Evolutionary conservation across 306 rosid genomes (phyloP), one percentile per base, ranked within the genome.

Genomic region (Sophora flavescens): DNA sequence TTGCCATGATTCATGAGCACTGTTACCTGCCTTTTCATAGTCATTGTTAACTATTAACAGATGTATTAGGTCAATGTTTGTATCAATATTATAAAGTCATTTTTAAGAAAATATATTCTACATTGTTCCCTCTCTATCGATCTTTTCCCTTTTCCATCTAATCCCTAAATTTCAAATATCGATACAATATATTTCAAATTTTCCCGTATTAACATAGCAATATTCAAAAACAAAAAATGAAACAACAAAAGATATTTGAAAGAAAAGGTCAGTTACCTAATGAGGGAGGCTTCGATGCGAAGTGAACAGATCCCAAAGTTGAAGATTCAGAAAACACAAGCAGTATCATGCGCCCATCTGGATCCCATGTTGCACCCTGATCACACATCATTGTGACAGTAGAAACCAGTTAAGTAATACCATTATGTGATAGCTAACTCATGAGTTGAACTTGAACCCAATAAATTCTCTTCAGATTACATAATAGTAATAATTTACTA

Each of bases 301-400:
- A 94, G 84, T 94, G 98, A 86, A 92, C 81, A 18, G 98, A 94
- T 61, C 96, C 97, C 89, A 94, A 85, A 30, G 86, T 87, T 81
- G 96, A 88, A 47, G 98, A 94, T 80, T 82, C 80, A 62, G 97
- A 90, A 84, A 94, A 91, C 30, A 96, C 92, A 76, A 94, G 94
- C 75, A 94, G 88, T 84, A 90, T 85, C 97, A 94, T 90, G 12
- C 82, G 91, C 63, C 97, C 97, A 84, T 92, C 98, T 74, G 97
- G 96, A 84, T 92, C 98, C 98, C 98, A 95, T 45, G 89, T 86
- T 70, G 95, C 98, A 81, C 95, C 90, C 98, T 95, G 79, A 84
- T 65, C 79, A 74, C 18, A 80, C 67, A 79, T 42, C n/a, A 81
- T 73, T n/a, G n/a, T 2, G 68, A 61, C 17, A 62, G 39, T 41